phyloP scores from a whole-genome alignment of 257 asterid genomes.

The Przewalskia tangutica region DNA sequence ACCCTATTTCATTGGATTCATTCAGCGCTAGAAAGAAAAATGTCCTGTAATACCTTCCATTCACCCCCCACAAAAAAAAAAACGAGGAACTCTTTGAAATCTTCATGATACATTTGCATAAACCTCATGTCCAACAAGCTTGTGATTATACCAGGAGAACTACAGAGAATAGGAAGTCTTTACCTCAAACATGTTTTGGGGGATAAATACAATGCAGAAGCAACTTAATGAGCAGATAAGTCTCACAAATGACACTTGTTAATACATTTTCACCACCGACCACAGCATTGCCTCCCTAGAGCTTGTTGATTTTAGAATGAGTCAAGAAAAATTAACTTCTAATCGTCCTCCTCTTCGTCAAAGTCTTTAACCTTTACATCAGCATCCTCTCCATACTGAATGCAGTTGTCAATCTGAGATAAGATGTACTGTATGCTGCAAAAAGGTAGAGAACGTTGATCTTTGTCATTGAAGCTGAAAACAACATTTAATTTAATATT shows the following conservation, averaged over 20 bases:
- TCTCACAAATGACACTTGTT: neutral
- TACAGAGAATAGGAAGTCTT: neutral
- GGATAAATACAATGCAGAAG: neutral
- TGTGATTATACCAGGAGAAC: neutral
- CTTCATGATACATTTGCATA: too few species aligned
- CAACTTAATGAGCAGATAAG: neutral
- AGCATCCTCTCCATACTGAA: slow-evolving; percentile 93
- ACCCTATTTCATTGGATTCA: too few species aligned
- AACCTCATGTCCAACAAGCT: neutral
- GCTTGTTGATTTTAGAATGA: neutral
- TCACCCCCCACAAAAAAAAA: too few species aligned
- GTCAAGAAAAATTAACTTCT: neutral
- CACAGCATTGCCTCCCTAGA: neutral
- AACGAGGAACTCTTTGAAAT: too few species aligned
- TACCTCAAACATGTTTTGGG: neutral
- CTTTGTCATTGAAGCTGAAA: neutral
- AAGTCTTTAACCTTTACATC: slow-evolving; percentile 90
- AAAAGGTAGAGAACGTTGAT: neutral
- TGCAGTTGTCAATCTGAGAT: slow-evolving; percentile 68
- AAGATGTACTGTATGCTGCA: slow-evolving; percentile 73
- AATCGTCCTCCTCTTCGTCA: slow-evolving; percentile 46
- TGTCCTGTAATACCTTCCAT: too few species aligned
- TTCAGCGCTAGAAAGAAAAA: too few species aligned
- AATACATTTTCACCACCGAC: neutral
- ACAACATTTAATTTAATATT: too few species aligned